Percentiles rank a stretch among this genome's conserved stretches.
Evolutionary conservation across 2,329 filamentous ascomycete genomes (phyloP).

Genomic region (Pseudogymnoascus sp.): DNA sequence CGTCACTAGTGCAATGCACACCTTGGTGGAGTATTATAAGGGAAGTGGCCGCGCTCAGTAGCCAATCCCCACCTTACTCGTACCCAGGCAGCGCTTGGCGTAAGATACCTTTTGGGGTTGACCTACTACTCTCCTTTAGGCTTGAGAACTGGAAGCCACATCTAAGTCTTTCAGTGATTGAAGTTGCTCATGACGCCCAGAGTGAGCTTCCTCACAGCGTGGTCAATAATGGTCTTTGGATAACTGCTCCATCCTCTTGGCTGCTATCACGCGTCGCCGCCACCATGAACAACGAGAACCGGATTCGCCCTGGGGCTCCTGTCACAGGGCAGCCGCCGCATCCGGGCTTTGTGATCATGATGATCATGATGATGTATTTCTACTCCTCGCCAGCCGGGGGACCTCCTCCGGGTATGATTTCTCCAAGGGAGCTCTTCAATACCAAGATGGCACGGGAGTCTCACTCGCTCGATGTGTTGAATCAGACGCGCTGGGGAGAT

Average conservation of each 20-base stretch:
- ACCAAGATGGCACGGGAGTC: constrained; percentile 45
- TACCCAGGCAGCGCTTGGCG: not conserved
- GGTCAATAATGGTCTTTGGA: constrained; percentile 5
- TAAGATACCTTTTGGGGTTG: not conserved
- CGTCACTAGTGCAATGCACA: not conserved
- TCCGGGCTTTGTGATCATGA: constrained; percentile 21
- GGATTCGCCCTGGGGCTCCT: not conserved
- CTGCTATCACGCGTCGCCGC: constrained; percentile 6
- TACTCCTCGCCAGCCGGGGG: constrained; percentile 23
- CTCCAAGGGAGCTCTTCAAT: constrained; percentile 34
- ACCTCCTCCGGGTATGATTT: constrained; percentile 33
- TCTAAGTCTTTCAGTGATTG: not conserved
- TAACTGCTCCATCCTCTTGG: not conserved
- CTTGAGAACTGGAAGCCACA: not conserved
- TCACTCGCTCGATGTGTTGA: constrained; percentile 45
- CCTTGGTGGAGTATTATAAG: not conserved
- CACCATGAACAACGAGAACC: constrained; percentile 2
- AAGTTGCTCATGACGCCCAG: not conserved
- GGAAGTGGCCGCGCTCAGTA: not conserved
- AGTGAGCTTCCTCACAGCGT: not conserved
- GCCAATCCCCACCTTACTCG: not conserved
- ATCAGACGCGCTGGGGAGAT: constrained; percentile 51
- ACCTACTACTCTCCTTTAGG: not conserved
- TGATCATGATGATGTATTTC: constrained; percentile 28
- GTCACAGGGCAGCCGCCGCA: constrained; percentile 1